These are phyloP conservation scores for Nicotiana obtusifolia DNA, from an alignment of 257 asterid genomes.

Conservation along the genomic window DNA sequence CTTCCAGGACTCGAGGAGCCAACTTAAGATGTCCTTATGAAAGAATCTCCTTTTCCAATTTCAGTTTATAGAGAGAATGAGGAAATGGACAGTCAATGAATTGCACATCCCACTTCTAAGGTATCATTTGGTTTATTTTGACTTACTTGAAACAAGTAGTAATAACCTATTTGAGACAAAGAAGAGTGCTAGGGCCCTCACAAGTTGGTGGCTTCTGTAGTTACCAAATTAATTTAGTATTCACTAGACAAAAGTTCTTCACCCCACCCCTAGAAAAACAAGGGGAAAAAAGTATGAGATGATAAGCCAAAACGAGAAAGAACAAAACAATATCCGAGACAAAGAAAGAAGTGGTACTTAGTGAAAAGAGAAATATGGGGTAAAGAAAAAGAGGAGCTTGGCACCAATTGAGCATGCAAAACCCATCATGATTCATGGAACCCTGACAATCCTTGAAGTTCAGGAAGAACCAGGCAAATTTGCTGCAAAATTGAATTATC, in stretches of 20 bases:
- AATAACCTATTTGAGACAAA: conserved; percentile 14
- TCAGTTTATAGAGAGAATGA: conserved; percentile 18
- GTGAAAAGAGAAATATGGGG: neutral
- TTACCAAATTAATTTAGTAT: neutral
- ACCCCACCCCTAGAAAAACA: too few relatives aligned
- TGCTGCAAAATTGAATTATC: neutral
- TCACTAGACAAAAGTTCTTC: neutral
- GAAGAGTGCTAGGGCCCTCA: conserved; percentile 20
- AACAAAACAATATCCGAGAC: neutral
- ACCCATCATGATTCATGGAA: too few relatives aligned
- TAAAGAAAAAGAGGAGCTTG: neutral
- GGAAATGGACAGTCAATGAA: conserved; percentile 28
- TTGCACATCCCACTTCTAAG: conserved; percentile 15
- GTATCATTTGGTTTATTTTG: conserved; percentile 25
- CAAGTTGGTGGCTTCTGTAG: neutral
- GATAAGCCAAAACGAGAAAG: too few relatives aligned
- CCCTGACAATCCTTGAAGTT: too few relatives aligned
- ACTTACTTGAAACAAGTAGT: conserved; percentile 16
- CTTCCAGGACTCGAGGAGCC: conserved; percentile 56
- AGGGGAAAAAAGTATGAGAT: too few relatives aligned
- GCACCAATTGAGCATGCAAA: neutral
- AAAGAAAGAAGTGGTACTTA: neutral
- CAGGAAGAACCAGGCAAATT: neutral
- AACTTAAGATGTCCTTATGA: conserved; percentile 25
- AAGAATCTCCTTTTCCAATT: conserved; percentile 24